These are phyloP conservation scores for Dioscorea dumetorum DNA, from an alignment of 106 monocot genomes.

Conservation along the genomic window DNA sequence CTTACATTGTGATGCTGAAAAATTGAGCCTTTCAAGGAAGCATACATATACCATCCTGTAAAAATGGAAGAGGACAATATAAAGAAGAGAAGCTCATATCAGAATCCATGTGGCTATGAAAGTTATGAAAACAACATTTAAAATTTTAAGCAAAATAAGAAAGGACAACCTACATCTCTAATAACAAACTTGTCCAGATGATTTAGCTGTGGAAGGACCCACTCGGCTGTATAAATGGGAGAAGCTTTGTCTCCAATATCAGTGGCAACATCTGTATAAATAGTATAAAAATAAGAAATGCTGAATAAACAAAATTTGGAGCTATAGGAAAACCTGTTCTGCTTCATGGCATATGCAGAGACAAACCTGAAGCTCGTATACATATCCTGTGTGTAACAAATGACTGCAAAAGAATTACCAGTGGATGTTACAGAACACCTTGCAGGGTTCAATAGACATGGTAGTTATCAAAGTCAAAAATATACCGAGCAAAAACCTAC, in stretches of 20 bases:
- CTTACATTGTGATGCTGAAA: too few relatives aligned
- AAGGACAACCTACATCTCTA: constrained; percentile 43
- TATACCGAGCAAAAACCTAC: too few relatives aligned
- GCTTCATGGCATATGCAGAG: neutral
- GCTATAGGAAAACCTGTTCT: neutral
- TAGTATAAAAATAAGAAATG: neutral
- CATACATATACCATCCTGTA: constrained; percentile 16
- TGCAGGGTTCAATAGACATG: too few relatives aligned
- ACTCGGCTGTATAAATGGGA: constrained; percentile 44
- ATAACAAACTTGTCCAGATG: constrained; percentile 52
- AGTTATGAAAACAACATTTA: neutral
- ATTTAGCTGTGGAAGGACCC: constrained; percentile 56
- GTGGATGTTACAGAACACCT: neutral
- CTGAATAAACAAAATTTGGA: neutral
- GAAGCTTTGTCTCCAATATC: constrained; percentile 8
- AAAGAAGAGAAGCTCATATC: neutral
- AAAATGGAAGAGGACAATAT: neutral
- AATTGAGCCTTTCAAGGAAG: constrained; percentile 1
- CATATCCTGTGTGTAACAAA: constrained; percentile 73
- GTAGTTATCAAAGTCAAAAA: too few relatives aligned
- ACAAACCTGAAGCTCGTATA: constrained; percentile 64
- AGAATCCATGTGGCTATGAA: neutral
- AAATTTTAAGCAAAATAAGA: neutral
- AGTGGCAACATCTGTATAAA: constrained; percentile 25
- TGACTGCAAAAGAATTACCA: constrained; percentile 42